Conservation (phyloP, 2,329 filamentous ascomycete species). For the Botryosphaeria dothidea region DNA sequence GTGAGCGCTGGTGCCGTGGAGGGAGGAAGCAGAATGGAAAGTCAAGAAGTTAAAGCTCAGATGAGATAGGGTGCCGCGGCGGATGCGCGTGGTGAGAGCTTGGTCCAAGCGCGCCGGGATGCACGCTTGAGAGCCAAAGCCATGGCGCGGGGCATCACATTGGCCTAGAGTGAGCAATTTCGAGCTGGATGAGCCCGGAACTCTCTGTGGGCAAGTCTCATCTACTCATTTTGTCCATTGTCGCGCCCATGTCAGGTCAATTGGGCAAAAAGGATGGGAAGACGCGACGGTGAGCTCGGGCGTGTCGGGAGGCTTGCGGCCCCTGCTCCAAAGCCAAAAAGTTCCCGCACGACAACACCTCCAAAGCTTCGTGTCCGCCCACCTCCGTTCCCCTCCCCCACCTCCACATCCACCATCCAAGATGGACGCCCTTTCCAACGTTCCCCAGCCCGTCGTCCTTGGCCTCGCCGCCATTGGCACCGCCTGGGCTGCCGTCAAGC, state of each 20-base stretch:
- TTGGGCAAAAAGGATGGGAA: neutral
- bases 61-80: neutral
- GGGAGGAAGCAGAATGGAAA: neutral
- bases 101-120: slow-evolving; percentile 13
- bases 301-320: neutral
- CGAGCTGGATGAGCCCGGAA: too few species aligned
- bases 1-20: neutral
- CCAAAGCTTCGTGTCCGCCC: neutral
- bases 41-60: neutral
- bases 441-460: slow-evolving; percentile 13
- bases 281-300: neutral
- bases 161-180: too few species aligned
- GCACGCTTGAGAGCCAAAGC: neutral
- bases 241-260: too few species aligned
- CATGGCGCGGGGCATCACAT: too few species aligned
- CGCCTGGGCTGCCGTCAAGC: slow-evolving; percentile 26
- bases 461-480: slow-evolving; percentile 19
- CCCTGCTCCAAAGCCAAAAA: slow-evolving; percentile 17
- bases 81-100: slow-evolving; percentile 7
- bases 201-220: too few species aligned
- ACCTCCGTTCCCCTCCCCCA: neutral
- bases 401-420: neutral
- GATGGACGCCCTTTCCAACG: slow-evolving; percentile 11
- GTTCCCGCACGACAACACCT: slow-evolving; percentile 16
- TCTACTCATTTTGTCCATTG: too few species aligned